Evolutionary conservation across 169 alveolate genomes (phyloP), one percentile per base, ranked within the genome.

Genomic region (Eimeria necatrix): DNA sequence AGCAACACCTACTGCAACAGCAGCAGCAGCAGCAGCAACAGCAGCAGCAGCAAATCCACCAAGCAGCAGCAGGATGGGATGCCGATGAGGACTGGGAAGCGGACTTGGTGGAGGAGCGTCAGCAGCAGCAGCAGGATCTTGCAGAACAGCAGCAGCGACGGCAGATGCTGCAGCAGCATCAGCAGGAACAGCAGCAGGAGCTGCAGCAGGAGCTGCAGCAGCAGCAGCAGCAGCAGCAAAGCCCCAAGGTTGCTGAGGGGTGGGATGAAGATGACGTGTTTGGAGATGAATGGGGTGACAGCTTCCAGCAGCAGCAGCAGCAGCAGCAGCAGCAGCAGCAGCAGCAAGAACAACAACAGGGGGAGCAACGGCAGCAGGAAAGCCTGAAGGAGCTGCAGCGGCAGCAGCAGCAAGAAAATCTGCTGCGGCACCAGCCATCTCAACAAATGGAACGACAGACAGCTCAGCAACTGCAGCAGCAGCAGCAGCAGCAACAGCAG

Each of bases 321-420:
- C 80, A 70, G 46, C 51, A 46, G 61, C 64, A 16, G 64, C 86
- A 76, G 48, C 86, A 76, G 64, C 84, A 73, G 84, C 84, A 73
- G 4, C 51, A 26, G 20, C 16, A 14, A 12, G 64, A 46, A 32
- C 49, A 32, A 10, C 26, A 32, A 8, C 64, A 5, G 16, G 26
- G 41, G 4, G 64, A 76, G 9, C 64, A 3, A 20, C 49, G 8
- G 64, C 60, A 10, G 60, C 41, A 76, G 14, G 26, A 5, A 60
- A 20, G 18, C 41, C 86, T 41, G 32, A 53, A 76, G 61, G 41
- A 76, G 64, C 32, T 0, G 86, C 86, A 76, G 86, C 86, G 46
- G 64, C 86, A 76, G 86, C 60, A 74, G 61, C 61, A 76, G 64
- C 8, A 8, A 56, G 20, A 56, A 56, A 14, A 14, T 14, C 64